A percentile compares a stretch with the other conserved stretches of the same genome.
Evolutionary conservation across 2,329 filamentous ascomycete genomes (phyloP).

Genomic region (Sclerotinia spermophila): DNA sequence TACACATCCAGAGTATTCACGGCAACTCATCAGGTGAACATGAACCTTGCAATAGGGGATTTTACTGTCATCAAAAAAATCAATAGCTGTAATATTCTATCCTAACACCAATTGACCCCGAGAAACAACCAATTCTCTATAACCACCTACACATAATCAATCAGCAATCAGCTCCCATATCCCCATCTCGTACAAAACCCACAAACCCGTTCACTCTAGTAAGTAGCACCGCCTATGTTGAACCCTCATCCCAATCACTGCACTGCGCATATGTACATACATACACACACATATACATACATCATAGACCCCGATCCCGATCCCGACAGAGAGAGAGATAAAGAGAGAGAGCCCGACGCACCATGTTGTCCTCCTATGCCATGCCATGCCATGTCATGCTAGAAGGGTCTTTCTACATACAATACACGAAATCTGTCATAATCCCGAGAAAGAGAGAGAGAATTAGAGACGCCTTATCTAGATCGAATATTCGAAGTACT

Average conservation of each 20-base stretch:
- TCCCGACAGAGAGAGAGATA: too few relatives aligned
- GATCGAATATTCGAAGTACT: too few relatives aligned
- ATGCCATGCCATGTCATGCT: not conserved
- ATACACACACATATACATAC: not conserved
- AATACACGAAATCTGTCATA: not conserved
- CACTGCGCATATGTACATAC: not conserved
- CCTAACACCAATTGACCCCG: not conserved
- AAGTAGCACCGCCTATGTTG: not conserved
- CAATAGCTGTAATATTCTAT: not conserved
- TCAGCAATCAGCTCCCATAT: not conserved
- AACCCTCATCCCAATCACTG: not conserved
- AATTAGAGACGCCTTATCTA: not conserved
- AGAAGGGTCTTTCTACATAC: not conserved
- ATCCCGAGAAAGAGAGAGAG: not conserved
- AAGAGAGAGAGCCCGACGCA: not conserved
- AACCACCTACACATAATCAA: too few relatives aligned
- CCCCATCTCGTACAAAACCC: not conserved
- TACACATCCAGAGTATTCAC: not conserved
- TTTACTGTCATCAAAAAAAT: not conserved
- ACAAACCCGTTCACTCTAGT: not conserved
- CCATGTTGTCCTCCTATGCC: not conserved
- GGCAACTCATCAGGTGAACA: not conserved
- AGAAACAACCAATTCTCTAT: not conserved
- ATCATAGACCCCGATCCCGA: conserved; percentile 1
- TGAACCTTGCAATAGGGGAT: not conserved